Evolutionary conservation across 371 early-diverging fungal genomes (phyloP), one percentile per base, ranked within the genome.

Genomic region (Mucor circinelloides): DNA sequence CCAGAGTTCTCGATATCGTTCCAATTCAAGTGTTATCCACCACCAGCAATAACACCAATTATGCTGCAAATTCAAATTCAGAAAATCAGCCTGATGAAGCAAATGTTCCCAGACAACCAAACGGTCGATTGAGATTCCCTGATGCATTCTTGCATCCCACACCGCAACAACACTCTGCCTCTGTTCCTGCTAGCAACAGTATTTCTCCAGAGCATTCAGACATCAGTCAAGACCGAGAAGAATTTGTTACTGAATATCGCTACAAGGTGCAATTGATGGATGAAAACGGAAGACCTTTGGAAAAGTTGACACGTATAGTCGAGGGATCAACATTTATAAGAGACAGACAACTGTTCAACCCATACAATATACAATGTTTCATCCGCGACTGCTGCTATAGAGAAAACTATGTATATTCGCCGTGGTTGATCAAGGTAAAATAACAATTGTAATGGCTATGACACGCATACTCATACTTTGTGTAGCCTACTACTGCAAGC

Each of bases 391-490:
- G 86, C 58, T 82, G 89, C 0, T 72, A 78, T 36, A 88, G 81
- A 65, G 91, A 90, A 15, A 77, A 67, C 34, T 90, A 90, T 76
- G 63, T 83, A 10, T 89, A 88, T 17, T 87, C 90, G 31, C 91
- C 91, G 12, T 91, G 91, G 90, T 36, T 89, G 15, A 79, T 93
- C 27, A 82, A 86, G 86, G 90, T 89, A 78, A 50, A 52, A 48
- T 17, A 25, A 9, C 12, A 50, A 46, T 19, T 44, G 4, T 36
- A 7, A 0, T 36, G 0, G 3, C 36, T 36, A 36, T 36, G 36
- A 8, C 36, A 8, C 4, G 36, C 13, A 36, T 13, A 28, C 15
- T 61, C 17, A 19, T 70, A 46, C 63, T 40, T 23, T 32, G 31
- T 28, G 12, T 77, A 86, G 83, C 65, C 82, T n/a, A 72, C 77